Percentiles rank a stretch among this genome's conserved stretches.
Evolutionary conservation across 805 yeast species (phyloP).

Genomic region (Ogataea trehaloabstinens): DNA sequence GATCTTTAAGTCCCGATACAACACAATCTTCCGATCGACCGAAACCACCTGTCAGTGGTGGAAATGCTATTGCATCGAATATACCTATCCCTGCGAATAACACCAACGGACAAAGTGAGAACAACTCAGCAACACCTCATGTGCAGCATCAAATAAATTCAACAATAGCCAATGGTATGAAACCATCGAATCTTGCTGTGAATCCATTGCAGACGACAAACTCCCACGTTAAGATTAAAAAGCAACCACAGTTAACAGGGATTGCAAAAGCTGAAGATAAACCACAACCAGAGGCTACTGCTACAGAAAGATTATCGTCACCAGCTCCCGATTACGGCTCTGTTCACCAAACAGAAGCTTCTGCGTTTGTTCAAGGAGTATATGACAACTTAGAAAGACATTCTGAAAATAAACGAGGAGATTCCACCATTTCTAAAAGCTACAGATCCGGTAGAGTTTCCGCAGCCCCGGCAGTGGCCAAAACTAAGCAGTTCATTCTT

Average conservation of each 20-base stretch:
- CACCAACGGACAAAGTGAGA: neutral
- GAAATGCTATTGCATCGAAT: conserved; percentile 2
- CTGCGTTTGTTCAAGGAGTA: conserved; percentile 37
- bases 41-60: neutral
- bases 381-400: conserved; percentile 25
- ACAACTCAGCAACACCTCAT: neutral
- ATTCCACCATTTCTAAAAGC: neutral
- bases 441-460: neutral
- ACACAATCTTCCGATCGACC: neutral
- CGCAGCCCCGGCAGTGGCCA: neutral
- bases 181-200: conserved; percentile 64
- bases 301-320: conserved; percentile 4
- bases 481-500: conserved; percentile 18
- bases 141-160: conserved; percentile 19
- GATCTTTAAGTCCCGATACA: conserved; percentile 8
- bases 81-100: conserved; percentile 6
- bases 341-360: conserved; percentile 45
- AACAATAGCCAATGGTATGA: conserved; percentile 34
- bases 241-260: conserved; percentile 39
- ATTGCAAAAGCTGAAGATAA: neutral
- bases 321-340: conserved; percentile 25
- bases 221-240: conserved; percentile 66
- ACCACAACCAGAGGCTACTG: neutral
- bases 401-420: conserved; percentile 4
- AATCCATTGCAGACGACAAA: conserved; percentile 68